phyloP scores from a whole-genome alignment of 2,329 filamentous ascomycete species.

The Tolypocladium pustulatum region DNA sequence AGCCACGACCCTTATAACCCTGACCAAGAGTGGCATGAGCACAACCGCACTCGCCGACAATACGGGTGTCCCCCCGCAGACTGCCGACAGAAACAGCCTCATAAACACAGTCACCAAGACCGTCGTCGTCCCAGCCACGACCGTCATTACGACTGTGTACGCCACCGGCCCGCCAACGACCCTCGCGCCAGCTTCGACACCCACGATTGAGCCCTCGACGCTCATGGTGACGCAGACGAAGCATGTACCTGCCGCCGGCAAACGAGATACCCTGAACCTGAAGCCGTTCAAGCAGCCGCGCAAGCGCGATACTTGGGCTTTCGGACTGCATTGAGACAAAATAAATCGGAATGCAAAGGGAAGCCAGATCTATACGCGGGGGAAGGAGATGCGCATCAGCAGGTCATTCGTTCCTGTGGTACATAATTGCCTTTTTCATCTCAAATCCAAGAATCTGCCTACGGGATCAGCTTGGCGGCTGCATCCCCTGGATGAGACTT shows the following conservation, averaged over 20 bases:
- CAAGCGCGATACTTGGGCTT: background rate
- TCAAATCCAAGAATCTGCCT: background rate
- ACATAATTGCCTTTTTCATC: background rate
- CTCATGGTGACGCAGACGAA: slow-evolving; percentile 5
- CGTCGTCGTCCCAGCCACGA: slow-evolving; percentile 20
- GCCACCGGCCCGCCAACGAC: slow-evolving; percentile 6
- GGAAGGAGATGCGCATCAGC: background rate
- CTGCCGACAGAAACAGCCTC: background rate
- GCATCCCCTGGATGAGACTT: background rate
- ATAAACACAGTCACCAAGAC: slow-evolving; percentile 21
- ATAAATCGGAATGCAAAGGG: background rate
- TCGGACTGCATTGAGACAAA: background rate
- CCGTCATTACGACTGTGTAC: slow-evolving; percentile 1
- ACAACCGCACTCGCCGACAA: background rate
- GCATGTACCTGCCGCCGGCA: background rate
- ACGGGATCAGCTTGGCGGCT: background rate
- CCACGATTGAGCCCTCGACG: background rate
- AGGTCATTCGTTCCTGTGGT: background rate
- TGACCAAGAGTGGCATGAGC: background rate
- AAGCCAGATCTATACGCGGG: background rate
- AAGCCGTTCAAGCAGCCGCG: background rate
- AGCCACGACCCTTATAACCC: background rate
- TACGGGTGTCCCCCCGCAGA: background rate
- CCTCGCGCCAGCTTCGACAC: background rate
- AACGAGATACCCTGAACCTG: too few species aligned